Percentiles rank a stretch among this genome's conserved stretches.
Conservation (phyloP, 805 yeast genomes). For the Pichia nanzhaoensis region DNA sequence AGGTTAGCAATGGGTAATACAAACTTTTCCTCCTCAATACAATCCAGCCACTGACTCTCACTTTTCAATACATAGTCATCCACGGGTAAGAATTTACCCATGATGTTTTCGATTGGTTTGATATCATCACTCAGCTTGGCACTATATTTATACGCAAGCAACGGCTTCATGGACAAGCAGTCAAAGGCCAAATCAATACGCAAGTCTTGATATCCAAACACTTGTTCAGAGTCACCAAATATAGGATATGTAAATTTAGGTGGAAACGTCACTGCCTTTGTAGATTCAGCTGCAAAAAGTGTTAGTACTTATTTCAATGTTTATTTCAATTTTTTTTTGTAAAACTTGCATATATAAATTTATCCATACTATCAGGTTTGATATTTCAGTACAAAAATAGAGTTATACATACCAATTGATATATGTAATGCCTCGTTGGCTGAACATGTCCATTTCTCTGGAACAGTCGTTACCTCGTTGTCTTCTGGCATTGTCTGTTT, state of each 20-base stretch:
- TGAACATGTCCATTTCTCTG: conserved; percentile 59
- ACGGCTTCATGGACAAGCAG: conserved; percentile 65
- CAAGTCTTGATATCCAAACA: conserved; percentile 75
- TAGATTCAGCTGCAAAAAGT: conserved; percentile 38
- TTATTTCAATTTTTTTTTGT: too few species aligned
- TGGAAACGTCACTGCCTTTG: conserved; percentile 55
- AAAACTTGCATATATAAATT: too few species aligned
- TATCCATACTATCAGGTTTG: too few species aligned
- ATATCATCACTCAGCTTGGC: conserved; percentile 49
- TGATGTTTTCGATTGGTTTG: conserved; percentile 50
- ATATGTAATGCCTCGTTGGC: conserved; percentile 63
- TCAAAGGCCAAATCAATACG: conserved; percentile 67
- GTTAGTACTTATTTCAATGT: not conserved
- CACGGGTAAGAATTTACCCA: conserved; percentile 54
- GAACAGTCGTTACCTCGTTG: conserved; percentile 13
- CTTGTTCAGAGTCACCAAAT: conserved; percentile 84
- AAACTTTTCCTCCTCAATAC: conserved; percentile 40
- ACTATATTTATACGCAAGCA: conserved; percentile 52
- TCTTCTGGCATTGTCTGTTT: too few species aligned
- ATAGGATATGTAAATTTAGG: conserved; percentile 90
- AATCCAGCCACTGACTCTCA: conserved; percentile 62
- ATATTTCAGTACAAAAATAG: too few species aligned
- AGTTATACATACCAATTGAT: conserved; percentile 31
- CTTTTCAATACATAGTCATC: conserved; percentile 51
- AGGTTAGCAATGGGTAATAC: conserved; percentile 30